Evolutionary conservation across 2,329 filamentous ascomycete species (phyloP).

Genomic region (Trichoderma oligosporum): DNA sequence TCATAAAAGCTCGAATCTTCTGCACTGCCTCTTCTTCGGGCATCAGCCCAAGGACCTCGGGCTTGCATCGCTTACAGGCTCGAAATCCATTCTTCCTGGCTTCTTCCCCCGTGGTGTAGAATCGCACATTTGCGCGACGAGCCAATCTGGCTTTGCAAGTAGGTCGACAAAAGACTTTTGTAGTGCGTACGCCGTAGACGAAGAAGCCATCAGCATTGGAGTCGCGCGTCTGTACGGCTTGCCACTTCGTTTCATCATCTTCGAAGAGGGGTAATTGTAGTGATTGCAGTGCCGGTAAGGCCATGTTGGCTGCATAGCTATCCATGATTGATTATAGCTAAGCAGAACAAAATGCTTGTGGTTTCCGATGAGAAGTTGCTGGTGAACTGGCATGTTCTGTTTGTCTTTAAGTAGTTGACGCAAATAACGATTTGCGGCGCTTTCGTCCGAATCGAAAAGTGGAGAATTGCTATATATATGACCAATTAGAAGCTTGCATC

Average conservation of each 20-base stretch:
- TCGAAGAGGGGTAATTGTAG: conserved; percentile 23
- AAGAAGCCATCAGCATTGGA: conserved; percentile 38
- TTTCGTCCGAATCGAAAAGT: conserved; percentile 16
- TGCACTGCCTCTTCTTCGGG: conserved; percentile 42
- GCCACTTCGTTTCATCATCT: conserved; percentile 36
- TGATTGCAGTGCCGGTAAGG: neutral
- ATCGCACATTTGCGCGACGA: conserved; percentile 56
- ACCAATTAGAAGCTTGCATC: conserved; percentile 25
- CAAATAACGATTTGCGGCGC: neutral
- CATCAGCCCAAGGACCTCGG: conserved; percentile 38
- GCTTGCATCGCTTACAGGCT: conserved; percentile 56
- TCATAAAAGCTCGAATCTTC: conserved; percentile 37
- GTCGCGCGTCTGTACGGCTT: conserved; percentile 35
- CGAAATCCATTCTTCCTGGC: conserved; percentile 50
- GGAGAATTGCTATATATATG: conserved; percentile 32
- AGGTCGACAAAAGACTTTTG: conserved; percentile 56
- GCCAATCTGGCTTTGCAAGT: conserved; percentile 59
- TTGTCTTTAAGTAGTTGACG: neutral
- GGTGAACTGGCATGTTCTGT: too few species aligned
- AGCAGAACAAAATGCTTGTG: neutral
- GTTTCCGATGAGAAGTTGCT: neutral
- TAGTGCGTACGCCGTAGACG: conserved; percentile 43
- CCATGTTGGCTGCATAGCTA: neutral
- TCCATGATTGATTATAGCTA: neutral
- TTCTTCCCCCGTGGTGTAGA: conserved; percentile 44